Evolutionary conservation across 1,284 basidiomycete species (phyloP), one percentile per base, ranked within the genome.

Genomic region (Puccinia novopanici): DNA sequence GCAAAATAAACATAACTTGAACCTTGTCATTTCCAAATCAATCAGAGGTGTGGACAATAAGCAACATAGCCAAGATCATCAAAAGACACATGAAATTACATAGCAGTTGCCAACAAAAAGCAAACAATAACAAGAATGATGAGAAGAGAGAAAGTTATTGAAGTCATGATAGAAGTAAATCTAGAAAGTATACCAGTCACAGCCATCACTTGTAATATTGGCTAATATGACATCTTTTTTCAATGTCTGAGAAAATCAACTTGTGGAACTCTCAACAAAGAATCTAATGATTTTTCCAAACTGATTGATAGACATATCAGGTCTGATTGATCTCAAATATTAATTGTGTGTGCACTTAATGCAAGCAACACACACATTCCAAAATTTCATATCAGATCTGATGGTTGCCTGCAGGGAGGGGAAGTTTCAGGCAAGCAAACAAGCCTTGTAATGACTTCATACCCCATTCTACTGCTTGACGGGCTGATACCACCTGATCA

Each of bases 401-500:
- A 45, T 67, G 65, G 9, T 48, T n/a, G 24, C 9, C 9, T 12
- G 42, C 67, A 17, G 67, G 67, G 27, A 70, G 40, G 12, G 67
- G 67, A 0, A 70, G 45, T n/a, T 70, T 70, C 5, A 70, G 22
- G n/a, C 45, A 10, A 1, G 48, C 42, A 50, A 70, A 70, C 2
- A 27, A 70, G 9, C 40, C 40, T 50, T 70, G 67, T 17, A 70
- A 3, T 2, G 45, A 70, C 4, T 30, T 5, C 67, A 70, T 70
- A 19, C 67, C 67, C 67, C 67, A 70, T n/a, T 70, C 67, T 5
- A n/a, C 67, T 27, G 67, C 67, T 30, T 70, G 67, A 15, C 67
- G 5, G 4, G 67, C 67, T 9, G 67, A 70, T 5, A 70, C 67
- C 3, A 70, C n/a, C 27, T 70, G 22, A 30, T 52, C 45, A 52